These are phyloP conservation scores for Microbotryomycetes sp. DNA, from an alignment of 1,284 basidiomycete species.

Conservation along the genomic window DNA sequence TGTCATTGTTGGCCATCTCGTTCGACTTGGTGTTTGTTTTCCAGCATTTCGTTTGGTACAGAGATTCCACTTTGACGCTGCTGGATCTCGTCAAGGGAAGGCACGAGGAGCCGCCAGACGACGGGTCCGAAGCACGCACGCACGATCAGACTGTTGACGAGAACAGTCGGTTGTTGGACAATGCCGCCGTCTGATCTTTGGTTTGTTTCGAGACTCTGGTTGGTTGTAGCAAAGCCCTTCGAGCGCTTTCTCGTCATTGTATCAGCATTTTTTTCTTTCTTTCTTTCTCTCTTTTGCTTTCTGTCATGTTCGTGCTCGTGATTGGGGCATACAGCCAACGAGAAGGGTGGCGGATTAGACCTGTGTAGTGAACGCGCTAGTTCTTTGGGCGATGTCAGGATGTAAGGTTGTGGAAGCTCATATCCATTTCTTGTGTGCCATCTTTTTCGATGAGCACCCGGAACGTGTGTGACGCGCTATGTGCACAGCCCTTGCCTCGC, in stretches of 20 bases:
- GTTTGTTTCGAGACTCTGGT: no score
- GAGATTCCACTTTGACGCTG: slow-evolving; percentile 3
- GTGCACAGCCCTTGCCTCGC: no score
- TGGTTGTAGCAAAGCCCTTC: no score
- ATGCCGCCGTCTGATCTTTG: no score
- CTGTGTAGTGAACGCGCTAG: no score
- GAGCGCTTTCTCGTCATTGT: no score
- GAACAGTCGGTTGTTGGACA: not conserved
- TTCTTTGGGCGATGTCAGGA: no score
- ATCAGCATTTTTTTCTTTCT: not conserved
- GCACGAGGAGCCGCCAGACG: not conserved
- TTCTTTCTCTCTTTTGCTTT: not conserved
- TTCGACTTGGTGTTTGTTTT: slow-evolving; percentile 42
- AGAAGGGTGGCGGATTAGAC: no score
- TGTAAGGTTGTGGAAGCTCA: no score
- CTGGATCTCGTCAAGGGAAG: not conserved
- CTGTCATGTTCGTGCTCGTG: not conserved
- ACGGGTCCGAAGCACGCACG: not conserved
- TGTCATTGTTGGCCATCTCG: slow-evolving; percentile 39
- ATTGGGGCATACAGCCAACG: not conserved
- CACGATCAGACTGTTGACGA: not conserved
- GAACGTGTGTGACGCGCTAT: no score
- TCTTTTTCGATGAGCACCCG: no score
- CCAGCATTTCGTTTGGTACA: slow-evolving; percentile 43
- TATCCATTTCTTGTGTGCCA: no score